Evolutionary conservation across 805 yeast species (phyloP).

Genomic region (Lipomyces starkeyi): DNA sequence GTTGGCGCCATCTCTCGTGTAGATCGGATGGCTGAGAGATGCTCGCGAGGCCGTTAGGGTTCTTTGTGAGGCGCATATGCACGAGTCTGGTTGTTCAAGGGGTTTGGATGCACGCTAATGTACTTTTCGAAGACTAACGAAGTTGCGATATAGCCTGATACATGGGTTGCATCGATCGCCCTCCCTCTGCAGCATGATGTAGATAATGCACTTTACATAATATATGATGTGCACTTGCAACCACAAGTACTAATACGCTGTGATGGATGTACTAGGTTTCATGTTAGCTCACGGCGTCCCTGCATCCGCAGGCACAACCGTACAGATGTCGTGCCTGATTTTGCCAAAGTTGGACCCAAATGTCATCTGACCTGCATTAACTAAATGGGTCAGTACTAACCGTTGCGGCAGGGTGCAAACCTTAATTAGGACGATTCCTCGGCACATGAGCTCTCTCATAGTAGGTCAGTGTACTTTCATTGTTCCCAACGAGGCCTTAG

Average conservation of each 20-base stretch:
- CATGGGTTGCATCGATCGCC: neutral
- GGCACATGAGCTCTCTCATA: too few relatives aligned
- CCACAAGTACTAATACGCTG: neutral
- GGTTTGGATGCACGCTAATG: neutral
- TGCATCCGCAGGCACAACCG: neutral
- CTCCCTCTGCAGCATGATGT: neutral
- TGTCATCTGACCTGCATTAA: too few relatives aligned
- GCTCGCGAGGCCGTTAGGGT: neutral
- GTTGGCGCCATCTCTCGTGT: neutral
- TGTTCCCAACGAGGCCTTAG: too few relatives aligned
- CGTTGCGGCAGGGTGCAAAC: too few relatives aligned
- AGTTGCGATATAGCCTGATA: neutral
- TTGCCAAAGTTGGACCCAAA: neutral
- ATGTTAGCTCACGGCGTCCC: neutral
- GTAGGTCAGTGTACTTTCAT: too few relatives aligned
- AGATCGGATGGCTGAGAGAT: neutral
- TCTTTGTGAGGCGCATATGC: neutral
- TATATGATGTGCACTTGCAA: neutral
- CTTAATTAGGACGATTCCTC: too few relatives aligned
- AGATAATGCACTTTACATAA: neutral
- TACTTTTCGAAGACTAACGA: neutral
- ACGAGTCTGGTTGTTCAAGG: neutral
- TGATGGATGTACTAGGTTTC: neutral
- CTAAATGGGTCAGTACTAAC: too few relatives aligned
- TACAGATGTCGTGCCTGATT: neutral